Conservation (phyloP, 352 stramenopile species). For the Phytophthora syringae region DNA sequence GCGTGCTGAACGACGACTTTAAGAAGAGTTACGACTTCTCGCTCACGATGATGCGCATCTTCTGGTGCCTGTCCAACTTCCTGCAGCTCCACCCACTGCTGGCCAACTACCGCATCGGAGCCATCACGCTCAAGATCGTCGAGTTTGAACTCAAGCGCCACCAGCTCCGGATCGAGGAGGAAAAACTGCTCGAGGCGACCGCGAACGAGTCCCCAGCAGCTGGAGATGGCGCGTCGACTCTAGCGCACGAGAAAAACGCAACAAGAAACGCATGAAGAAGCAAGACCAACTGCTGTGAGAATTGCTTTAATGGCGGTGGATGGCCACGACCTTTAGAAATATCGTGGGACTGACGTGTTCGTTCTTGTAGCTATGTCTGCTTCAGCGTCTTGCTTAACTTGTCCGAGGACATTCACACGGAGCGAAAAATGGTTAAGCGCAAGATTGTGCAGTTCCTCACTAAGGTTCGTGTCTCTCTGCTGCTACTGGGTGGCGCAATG, state of each 20-base stretch:
- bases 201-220: constrained; percentile 33
- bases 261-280: constrained; percentile 91
- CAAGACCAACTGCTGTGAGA: constrained; percentile 93
- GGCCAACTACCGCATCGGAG: constrained; percentile 93
- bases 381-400: constrained; percentile 96
- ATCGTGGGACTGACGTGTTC: constrained; percentile 11
- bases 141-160: constrained; percentile 94
- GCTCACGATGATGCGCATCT: constrained; percentile 95
- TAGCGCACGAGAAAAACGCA: constrained; percentile 80
- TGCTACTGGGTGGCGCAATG: neutral
- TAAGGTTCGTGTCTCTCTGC: constrained; percentile 47
- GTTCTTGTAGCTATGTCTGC: constrained; percentile 70
- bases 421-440: constrained; percentile 96
- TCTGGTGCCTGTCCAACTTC: constrained; percentile 96
- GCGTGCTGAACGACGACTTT: constrained; percentile 95
- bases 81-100: constrained; percentile 94
- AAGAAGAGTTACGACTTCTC: constrained; percentile 95
- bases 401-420: constrained; percentile 93
- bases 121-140: constrained; percentile 94
- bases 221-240: constrained; percentile 1
- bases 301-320: neutral
- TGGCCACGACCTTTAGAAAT: too few species aligned
- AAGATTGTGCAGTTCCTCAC: constrained; percentile 85
- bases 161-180: constrained; percentile 79
- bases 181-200: constrained; percentile 53